Evolutionary conservation across 164 flowering plant species (phyloP), one percentile per base, ranked within the genome.

Genomic region (Liquidambar formosana): DNA sequence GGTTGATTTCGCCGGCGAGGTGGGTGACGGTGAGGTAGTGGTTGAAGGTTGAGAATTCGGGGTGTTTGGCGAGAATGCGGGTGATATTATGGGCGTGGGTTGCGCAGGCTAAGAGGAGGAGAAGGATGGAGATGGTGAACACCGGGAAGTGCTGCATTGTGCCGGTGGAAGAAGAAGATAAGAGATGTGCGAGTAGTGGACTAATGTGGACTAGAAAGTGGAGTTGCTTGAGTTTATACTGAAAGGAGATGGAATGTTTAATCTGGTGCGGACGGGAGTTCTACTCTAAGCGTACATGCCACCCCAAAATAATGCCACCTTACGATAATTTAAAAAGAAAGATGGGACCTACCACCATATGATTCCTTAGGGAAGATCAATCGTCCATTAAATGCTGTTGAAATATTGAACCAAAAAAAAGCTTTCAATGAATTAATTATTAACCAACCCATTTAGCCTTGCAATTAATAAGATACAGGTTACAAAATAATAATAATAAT

Each of bases 1-100:
- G 81, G 86, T 92, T 92, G 83, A 92, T 87, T 46, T 92, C 95
- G 2, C 75, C 72, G 63, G 97, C 92, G 44, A 92, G 89, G 74
- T 88, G 95, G 38, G 97, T 92, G 53, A 67, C 11, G 67, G 87
- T 67, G 18, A 85, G 73, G 90, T 92, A 92, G 78, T 89, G 93
- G 83, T 89, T 92, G 91, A 92, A 91, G 63, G 88, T 86, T 14
- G 93, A 89, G 81, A 89, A 83, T 8, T 83, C 83, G 0, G 93
- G 96, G 81, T 85, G 84, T 58, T 80, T 77, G 33, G 89, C 93
- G 10, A 94, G 88, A 59, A 92, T 90, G 26, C 69, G 70, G 10
- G 98, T 94, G 78, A 94, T 88, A 77, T 92, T 92, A 89, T 88
- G 94, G 15, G 90, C 96, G 2, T 74, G 14, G 63, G 76, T 27